Conservation (phyloP, 495 filamentous ascomycete species). For the Hypoxylon lenormandii region DNA sequence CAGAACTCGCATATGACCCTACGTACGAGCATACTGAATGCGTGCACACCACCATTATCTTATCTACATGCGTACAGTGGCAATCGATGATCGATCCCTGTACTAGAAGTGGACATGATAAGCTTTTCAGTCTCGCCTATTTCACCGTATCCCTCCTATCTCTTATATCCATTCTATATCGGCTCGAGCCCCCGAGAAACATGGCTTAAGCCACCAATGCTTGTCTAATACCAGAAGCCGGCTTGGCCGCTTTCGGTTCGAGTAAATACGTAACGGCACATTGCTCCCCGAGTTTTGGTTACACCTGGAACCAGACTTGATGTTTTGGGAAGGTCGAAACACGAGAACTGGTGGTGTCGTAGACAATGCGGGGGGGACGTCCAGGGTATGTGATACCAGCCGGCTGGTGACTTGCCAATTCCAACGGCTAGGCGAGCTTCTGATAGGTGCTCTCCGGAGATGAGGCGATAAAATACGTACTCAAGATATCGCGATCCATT, state of each 20-base stretch:
- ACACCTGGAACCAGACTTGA: constrained; percentile 16
- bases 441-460: constrained; percentile 27
- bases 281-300: constrained; percentile 9
- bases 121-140: background rate
- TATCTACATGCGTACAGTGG: background rate
- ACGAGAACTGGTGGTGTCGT: background rate
- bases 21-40: too few relatives aligned
- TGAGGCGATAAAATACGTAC: constrained; percentile 8
- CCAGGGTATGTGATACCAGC: constrained; percentile 16
- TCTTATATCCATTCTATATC: background rate
- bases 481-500: constrained; percentile 6
- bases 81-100: background rate
- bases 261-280: constrained; percentile 7
- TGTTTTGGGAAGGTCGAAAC: constrained; percentile 42
- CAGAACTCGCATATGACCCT: too few relatives aligned
- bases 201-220: constrained; percentile 23
- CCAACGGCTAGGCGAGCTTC: constrained; percentile 9
- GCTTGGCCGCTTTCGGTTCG: constrained; percentile 16
- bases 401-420: constrained; percentile 16
- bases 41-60: background rate
- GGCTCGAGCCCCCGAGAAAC: constrained; percentile 18
- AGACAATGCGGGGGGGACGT: constrained; percentile 18
- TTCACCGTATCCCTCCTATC: constrained; percentile 8
- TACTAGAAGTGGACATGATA: constrained; percentile 16
- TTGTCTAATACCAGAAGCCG: constrained; percentile 21